Conservation (phyloP, 208 protist genomes). For the Leishmania lainsoni region DNA sequence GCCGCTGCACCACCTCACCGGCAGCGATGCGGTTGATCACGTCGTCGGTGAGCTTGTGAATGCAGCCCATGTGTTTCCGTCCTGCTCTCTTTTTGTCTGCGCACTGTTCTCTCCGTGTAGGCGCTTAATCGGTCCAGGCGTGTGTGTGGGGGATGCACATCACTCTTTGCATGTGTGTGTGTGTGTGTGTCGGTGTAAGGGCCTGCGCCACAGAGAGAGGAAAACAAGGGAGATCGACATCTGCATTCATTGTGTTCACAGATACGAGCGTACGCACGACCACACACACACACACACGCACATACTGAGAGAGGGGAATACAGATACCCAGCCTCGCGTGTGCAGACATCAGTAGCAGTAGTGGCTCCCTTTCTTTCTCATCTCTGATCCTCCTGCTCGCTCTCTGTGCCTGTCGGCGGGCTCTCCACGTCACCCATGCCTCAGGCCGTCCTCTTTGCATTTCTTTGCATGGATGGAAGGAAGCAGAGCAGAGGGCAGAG, state of each 20-base stretch:
- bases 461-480: slow-evolving; percentile 1
- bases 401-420: background rate
- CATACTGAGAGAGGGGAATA: background rate
- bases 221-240: background rate
- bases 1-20: slow-evolving; percentile 98
- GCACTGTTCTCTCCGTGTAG: background rate
- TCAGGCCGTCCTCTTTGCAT: background rate
- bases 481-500: background rate
- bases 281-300: background rate
- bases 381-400: background rate
- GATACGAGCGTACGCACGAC: background rate
- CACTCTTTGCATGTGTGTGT: slow-evolving; percentile 7
- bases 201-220: background rate
- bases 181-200: background rate
- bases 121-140: background rate
- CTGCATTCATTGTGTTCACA: background rate
- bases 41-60: slow-evolving; percentile 89
- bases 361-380: background rate
- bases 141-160: slow-evolving; percentile 1
- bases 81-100: background rate
- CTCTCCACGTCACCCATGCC: background rate
- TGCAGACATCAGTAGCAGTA: background rate
- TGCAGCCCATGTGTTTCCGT: slow-evolving; percentile 44
- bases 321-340: background rate
- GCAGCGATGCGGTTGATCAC: slow-evolving; percentile 98